phyloP scores from a whole-genome alignment of 2,329 filamentous ascomycete genomes.

The Rugonectria rugulosa region DNA sequence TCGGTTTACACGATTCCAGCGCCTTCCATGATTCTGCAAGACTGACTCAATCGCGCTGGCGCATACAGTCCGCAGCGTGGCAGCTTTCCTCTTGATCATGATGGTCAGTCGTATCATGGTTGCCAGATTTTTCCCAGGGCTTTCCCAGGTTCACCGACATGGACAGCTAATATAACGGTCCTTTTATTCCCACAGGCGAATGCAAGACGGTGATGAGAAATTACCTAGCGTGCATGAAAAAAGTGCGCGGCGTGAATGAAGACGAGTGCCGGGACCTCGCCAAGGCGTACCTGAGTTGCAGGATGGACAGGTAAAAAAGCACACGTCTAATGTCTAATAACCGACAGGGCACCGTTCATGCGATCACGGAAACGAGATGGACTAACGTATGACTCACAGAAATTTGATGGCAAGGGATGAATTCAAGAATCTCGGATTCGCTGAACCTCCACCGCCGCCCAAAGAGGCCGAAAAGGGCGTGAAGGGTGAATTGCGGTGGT shows the following conservation, averaged over 20 bases:
- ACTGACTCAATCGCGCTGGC: conserved; percentile 23
- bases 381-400: conserved; percentile 52
- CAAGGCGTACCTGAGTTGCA: conserved; percentile 87
- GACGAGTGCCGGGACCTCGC: conserved; percentile 84
- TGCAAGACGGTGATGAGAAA: conserved; percentile 88
- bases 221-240: conserved; percentile 89
- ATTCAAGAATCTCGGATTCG: conserved; percentile 90
- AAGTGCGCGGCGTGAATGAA: conserved; percentile 83
- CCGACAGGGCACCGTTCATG: not conserved
- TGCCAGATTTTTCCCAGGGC: not conserved
- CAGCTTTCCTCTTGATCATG: conserved; percentile 92
- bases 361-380: conserved; percentile 24
- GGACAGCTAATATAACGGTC: conserved; percentile 16
- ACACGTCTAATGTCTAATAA: conserved; percentile 23
- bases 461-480: conserved; percentile 43
- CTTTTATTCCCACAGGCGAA: conserved; percentile 69
- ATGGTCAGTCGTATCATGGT: conserved; percentile 58
- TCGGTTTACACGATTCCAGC: not conserved
- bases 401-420: conserved; percentile 97
- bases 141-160: not conserved
- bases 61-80: conserved; percentile 79
- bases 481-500: conserved; percentile 50
- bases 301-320: conserved; percentile 85
- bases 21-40: not conserved
- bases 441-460: conserved; percentile 40